Evolutionary conservation across 2,329 filamentous ascomycete species (phyloP).

Genomic region (Paraphaeosphaeria sporulosa): DNA sequence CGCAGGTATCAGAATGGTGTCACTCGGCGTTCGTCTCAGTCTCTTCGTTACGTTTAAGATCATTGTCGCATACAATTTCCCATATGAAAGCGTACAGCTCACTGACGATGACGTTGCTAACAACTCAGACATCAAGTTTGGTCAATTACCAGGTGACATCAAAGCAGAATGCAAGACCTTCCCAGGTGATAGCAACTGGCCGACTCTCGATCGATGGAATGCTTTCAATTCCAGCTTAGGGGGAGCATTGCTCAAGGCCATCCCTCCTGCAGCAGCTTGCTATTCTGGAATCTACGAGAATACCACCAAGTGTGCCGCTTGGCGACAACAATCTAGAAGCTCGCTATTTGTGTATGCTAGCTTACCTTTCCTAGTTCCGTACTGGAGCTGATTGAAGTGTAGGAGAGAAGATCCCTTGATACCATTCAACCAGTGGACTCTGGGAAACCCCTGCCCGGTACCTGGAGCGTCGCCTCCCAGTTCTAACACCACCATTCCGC

Average conservation of each 20-base stretch:
- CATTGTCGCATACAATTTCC: conserved; percentile 30
- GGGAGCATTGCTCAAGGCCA: conserved; percentile 31
- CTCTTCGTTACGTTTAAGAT: conserved; percentile 5
- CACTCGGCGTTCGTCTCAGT: neutral
- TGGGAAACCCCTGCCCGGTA: conserved; percentile 28
- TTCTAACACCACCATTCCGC: conserved; percentile 11
- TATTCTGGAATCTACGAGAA: conserved; percentile 33
- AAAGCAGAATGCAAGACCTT: conserved; percentile 32
- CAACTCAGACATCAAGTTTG: conserved; percentile 35
- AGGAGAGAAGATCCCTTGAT: conserved; percentile 37
- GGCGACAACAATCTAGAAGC: conserved; percentile 18
- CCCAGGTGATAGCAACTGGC: conserved; percentile 36
- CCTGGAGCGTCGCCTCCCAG: conserved; percentile 11
- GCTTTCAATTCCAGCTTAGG: conserved; percentile 32
- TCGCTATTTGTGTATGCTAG: conserved; percentile 30
- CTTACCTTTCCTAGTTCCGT: neutral
- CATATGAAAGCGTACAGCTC: conserved; percentile 32
- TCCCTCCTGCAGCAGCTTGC: conserved; percentile 38
- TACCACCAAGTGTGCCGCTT: conserved; percentile 23
- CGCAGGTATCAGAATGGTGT: conserved; percentile 16
- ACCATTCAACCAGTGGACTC: conserved; percentile 30
- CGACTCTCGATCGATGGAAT: conserved; percentile 29
- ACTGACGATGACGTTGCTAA: conserved; percentile 27
- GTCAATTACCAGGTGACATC: conserved; percentile 14
- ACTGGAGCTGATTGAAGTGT: conserved; percentile 2